phyloP scores from a whole-genome alignment of 306 rosid genomes.

The Trichosanthes truncata region DNA sequence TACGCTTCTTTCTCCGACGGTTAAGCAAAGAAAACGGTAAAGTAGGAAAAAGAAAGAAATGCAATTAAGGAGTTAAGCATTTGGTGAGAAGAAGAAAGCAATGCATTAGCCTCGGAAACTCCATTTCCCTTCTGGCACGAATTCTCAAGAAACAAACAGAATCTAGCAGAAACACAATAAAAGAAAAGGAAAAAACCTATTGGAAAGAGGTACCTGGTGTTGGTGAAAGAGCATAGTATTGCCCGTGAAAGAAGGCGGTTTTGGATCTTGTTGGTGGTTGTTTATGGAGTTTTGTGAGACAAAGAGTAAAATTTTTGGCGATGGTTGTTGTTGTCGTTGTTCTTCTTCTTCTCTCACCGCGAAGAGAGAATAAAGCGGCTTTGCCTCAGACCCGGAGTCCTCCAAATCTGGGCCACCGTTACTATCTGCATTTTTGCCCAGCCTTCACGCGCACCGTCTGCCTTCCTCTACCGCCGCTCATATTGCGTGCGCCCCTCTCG shows the following conservation, averaged over 20 bases:
- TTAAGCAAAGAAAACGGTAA: not conserved
- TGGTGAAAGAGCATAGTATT: slow-evolving; percentile 16
- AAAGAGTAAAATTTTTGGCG: slow-evolving; percentile 16
- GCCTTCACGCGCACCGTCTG: not conserved
- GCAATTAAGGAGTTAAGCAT: not conserved
- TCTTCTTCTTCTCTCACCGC: slow-evolving; percentile 18
- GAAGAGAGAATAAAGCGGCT: slow-evolving; percentile 37
- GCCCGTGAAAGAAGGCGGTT: slow-evolving; percentile 10
- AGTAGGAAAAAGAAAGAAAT: slow-evolving; percentile 2
- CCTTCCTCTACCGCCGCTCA: slow-evolving; percentile 18
- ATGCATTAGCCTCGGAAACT: not conserved
- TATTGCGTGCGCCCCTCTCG: not conserved
- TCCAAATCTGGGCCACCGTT: slow-evolving; percentile 69
- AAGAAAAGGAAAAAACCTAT: not conserved
- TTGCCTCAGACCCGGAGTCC: slow-evolving; percentile 21
- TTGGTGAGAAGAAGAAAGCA: not conserved
- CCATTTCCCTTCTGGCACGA: not conserved
- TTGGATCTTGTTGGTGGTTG: slow-evolving; percentile 26
- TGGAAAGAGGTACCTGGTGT: slow-evolving; percentile 25
- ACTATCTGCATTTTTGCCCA: not conserved
- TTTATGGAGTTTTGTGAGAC: slow-evolving; percentile 7
- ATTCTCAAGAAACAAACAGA: slow-evolving; percentile 13
- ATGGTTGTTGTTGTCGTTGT: not conserved
- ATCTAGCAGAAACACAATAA: not conserved
- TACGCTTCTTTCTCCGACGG: not conserved